A percentile compares a stretch with the other conserved stretches of the same genome.
Evolutionary conservation across 2,329 filamentous ascomycete species (phyloP).

Genomic region (Pestalotiopsis sp.): DNA sequence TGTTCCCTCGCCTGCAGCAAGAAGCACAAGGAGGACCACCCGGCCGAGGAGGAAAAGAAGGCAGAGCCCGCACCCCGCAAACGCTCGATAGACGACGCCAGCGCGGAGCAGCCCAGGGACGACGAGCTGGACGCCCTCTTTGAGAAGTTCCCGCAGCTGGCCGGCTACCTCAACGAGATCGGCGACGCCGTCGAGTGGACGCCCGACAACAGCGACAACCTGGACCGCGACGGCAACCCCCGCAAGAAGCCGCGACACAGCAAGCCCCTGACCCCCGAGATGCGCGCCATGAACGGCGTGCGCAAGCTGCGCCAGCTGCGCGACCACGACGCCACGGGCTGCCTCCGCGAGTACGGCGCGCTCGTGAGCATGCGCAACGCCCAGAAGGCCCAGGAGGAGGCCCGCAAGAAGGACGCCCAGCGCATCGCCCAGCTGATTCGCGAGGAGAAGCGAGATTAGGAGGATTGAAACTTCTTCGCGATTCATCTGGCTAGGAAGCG

Average conservation of each 20-base stretch:
- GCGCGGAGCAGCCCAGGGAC: not conserved
- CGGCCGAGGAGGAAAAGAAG: slow-evolving; percentile 25
- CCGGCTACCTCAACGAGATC: slow-evolving; percentile 28
- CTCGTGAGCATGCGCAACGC: slow-evolving; percentile 51
- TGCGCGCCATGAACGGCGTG: slow-evolving; percentile 59
- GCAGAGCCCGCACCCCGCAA: not conserved
- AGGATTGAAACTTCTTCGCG: not conserved
- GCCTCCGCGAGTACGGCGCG: slow-evolving; percentile 62
- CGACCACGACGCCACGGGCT: slow-evolving; percentile 58
- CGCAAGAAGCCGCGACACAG: slow-evolving; percentile 34
- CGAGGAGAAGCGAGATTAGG: slow-evolving; percentile 32
- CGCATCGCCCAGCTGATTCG: slow-evolving; percentile 52
- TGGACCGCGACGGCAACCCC: slow-evolving; percentile 16
- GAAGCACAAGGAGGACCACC: slow-evolving; percentile 48
- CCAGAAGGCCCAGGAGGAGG: slow-evolving; percentile 33
- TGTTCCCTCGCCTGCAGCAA: slow-evolving; percentile 63
- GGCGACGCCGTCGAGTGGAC: slow-evolving; percentile 34
- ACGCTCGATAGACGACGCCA: not conserved
- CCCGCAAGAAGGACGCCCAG: slow-evolving; percentile 48
- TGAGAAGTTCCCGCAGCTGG: slow-evolving; percentile 30
- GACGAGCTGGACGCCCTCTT: slow-evolving; percentile 22
- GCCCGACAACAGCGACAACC: not conserved
- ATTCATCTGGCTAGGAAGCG: not conserved
- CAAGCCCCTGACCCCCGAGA: slow-evolving; percentile 58
- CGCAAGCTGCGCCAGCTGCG: slow-evolving; percentile 54